A percentile compares a stretch with the other conserved stretches of the same genome.
These are phyloP conservation scores for Saxophila tyrrhenica DNA, from an alignment of 495 filamentous ascomycete species.

Conservation along the genomic window DNA sequence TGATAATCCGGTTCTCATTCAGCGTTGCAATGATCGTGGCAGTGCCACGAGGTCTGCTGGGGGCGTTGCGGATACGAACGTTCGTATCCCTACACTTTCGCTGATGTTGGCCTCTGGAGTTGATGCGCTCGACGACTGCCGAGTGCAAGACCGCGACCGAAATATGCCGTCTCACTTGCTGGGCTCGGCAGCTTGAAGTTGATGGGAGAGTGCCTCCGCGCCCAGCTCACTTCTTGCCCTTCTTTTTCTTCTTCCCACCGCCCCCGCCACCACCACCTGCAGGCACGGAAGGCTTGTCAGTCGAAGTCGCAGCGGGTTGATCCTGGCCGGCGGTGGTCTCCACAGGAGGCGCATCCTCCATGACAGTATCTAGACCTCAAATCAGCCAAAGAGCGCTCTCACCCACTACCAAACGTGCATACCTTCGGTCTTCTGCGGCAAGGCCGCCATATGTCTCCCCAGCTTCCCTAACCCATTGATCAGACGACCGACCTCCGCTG, in stretches of 20 bases:
- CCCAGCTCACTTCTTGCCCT: constrained; percentile 29
- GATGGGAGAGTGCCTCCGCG: too few relatives aligned
- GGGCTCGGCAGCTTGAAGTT: too few relatives aligned
- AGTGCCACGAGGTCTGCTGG: too few relatives aligned
- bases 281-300: constrained; percentile 5
- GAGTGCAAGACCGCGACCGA: too few relatives aligned
- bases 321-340: neutral
- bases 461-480: constrained; percentile 61
- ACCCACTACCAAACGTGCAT: neutral
- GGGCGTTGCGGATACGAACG: too few relatives aligned
- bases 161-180: too few relatives aligned
- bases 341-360: constrained; percentile 10
- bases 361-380: constrained; percentile 2
- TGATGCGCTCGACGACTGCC: too few relatives aligned
- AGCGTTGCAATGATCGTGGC: too few relatives aligned
- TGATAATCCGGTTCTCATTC: too few relatives aligned
- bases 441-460: constrained; percentile 51
- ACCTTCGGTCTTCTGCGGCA: constrained; percentile 37
- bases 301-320: neutral
- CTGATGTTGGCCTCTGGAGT: too few relatives aligned
- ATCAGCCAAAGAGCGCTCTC: neutral
- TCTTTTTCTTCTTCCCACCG: constrained; percentile 32
- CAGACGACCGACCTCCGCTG: constrained; percentile 76
- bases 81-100: too few relatives aligned
- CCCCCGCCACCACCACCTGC: constrained; percentile 18